Conservation (phyloP, 352 stramenopile species). For the Pythium chondricola region DNA sequence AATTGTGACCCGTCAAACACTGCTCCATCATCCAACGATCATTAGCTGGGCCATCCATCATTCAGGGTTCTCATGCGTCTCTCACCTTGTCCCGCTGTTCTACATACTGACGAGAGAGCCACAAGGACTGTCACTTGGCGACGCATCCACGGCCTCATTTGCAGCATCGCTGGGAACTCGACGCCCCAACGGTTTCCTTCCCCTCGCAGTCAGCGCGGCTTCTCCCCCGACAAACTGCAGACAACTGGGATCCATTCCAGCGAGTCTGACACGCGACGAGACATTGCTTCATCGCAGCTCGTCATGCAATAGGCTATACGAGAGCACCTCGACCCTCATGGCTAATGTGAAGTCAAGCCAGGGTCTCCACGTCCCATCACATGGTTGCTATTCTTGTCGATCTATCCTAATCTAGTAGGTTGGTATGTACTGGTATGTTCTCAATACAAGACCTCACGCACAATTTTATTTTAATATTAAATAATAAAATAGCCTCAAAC, state of each 20-base stretch:
- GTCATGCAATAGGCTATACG: not conserved
- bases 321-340: too few relatives aligned
- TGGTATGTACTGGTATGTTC: not conserved
- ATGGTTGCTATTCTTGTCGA: not conserved
- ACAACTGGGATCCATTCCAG: too few relatives aligned
- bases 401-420: not conserved
- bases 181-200: too few relatives aligned
- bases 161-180: too few relatives aligned
- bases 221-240: too few relatives aligned
- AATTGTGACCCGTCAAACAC: too few relatives aligned
- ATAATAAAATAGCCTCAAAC: not conserved
- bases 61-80: not conserved
- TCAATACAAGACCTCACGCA: not conserved
- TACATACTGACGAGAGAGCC: not conserved
- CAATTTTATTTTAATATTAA: conserved; percentile 8
- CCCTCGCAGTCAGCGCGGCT: too few relatives aligned
- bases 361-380: not conserved
- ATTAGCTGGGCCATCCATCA: not conserved
- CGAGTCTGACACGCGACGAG: not conserved
- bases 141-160: too few relatives aligned
- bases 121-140: too few relatives aligned
- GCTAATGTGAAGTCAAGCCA: not conserved
- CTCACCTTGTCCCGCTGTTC: not conserved
- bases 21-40: too few relatives aligned
- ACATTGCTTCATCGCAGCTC: not conserved